Evolutionary conservation across 2,329 filamentous ascomycete species (phyloP), one percentile per base, ranked within the genome.

Genomic region (Diaporthe sp.): DNA sequence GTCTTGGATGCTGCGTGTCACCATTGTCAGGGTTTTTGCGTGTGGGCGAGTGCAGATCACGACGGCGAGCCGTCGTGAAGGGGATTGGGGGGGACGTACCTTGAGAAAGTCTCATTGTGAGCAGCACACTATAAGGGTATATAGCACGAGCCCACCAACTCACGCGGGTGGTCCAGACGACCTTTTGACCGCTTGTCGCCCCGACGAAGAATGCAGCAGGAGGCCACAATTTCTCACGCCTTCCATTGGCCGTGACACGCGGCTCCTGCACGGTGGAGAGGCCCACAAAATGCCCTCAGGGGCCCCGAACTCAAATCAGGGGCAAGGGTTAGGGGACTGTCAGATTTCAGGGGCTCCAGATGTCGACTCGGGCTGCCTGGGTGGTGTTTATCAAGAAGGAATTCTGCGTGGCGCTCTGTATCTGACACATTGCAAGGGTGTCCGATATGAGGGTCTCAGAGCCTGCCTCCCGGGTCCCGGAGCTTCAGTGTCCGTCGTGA

Each of bases 71-170:
- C 61, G 39, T 58, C 46, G 22, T 58, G n/a, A 34, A 15, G 58
- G 34, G 22, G 25, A 39, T 70, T 58, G 31, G 19, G 42, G 53
- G 51, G 28, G 53, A 28, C 13, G 72, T 62, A 77, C 75, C 75
- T 75, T 77, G 75, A 53, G 75, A 69, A 57, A 77, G 65, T 75
- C 69, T 77, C 75, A 77, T 77, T 75, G 70, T 77, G 75, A 77
- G 68, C 51, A 57, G 53, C 39, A 51, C 51, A 69, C 55, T 69
- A 72, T 39, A 75, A 75, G 25, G 67, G 73, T 72, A 76, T 73
- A 62, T 53, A 73, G 71, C 71, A 75, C 68, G 67, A 70, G 75
- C 73, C 75, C 75, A 75, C 67, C 72, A 75, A 42, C 55, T 57
- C 59, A 42, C 58, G 74, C 68, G 73, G 65, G 65, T 73, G 73